Percentiles rank a stretch among this genome's conserved stretches.
Conservation (phyloP, 306 rosid genomes). For the Carpinus fangiana region DNA sequence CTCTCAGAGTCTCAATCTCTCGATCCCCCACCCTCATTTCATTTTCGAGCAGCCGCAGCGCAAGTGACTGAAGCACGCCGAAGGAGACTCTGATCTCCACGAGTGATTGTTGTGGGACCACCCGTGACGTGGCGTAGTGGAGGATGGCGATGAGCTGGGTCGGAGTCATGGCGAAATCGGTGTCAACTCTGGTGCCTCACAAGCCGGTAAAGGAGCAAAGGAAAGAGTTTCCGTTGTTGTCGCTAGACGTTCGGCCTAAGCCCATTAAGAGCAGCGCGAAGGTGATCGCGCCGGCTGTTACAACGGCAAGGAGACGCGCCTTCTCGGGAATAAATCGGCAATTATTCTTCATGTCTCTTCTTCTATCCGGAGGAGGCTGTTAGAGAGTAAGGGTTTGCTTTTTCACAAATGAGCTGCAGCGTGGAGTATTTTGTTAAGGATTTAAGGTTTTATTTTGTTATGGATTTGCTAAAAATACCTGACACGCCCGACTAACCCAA, state of each 20-base stretch:
- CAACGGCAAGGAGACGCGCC: conserved; percentile 29
- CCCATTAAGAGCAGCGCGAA: conserved; percentile 30
- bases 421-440: no score
- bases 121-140: conserved; percentile 72
- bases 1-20: no score
- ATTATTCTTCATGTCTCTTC: conserved; percentile 34
- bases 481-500: no score
- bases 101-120: conserved; percentile 51
- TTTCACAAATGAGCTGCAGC: background rate
- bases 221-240: conserved; percentile 1
- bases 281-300: conserved; percentile 29
- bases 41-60: conserved; percentile 15
- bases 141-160: conserved; percentile 55
- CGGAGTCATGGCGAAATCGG: conserved; percentile 26
- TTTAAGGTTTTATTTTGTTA: no score
- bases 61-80: conserved; percentile 50
- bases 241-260: conserved; percentile 15
- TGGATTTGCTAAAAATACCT: no score
- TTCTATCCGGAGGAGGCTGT: background rate
- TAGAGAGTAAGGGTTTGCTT: background rate
- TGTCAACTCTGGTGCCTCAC: conserved; percentile 2
- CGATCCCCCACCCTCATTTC: no score
- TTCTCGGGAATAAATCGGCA: conserved; percentile 18
- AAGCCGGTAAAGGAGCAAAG: conserved; percentile 26
- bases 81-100: conserved; percentile 53